These are phyloP conservation scores for Ploettnerulaceae sp. DNA, from an alignment of 2,329 filamentous ascomycete genomes.

Conservation along the genomic window DNA sequence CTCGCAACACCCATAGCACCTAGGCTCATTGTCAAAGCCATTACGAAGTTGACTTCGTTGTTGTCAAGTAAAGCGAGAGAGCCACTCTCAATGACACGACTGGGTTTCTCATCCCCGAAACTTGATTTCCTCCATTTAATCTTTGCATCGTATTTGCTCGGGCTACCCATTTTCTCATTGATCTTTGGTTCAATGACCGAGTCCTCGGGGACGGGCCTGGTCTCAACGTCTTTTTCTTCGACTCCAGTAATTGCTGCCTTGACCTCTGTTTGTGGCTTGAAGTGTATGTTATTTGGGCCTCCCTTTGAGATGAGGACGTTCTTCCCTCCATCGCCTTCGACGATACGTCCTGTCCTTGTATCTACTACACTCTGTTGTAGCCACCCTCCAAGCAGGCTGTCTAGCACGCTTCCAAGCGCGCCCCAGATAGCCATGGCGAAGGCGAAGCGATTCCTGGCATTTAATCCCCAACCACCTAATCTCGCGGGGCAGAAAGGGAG, in stretches of 20 bases:
- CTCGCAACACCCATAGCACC: constrained; percentile 64
- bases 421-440: constrained; percentile 65
- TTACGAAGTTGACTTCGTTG: constrained; percentile 90
- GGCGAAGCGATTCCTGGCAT: constrained; percentile 45
- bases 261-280: constrained; percentile 36
- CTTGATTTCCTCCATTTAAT: constrained; percentile 48
- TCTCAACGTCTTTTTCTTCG: constrained; percentile 42
- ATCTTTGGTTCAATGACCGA: constrained; percentile 34
- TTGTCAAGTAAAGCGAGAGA: constrained; percentile 75
- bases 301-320: constrained; percentile 45
- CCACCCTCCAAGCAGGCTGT: constrained; percentile 80
- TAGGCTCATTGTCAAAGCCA: constrained; percentile 78
- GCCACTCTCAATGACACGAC: constrained; percentile 56
- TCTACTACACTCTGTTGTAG: constrained; percentile 86
- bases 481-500: constrained; percentile 58
- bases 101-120: constrained; percentile 49
- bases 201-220: constrained; percentile 35
- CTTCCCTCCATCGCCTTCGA: constrained; percentile 76
- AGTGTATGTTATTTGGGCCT: constrained; percentile 30
- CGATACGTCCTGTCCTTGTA: constrained; percentile 74
- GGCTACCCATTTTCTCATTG: constrained; percentile 36
- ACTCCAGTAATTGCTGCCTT: constrained; percentile 41
- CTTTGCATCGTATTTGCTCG: constrained; percentile 46
- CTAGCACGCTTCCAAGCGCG: constrained; percentile 72
- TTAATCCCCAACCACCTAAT: constrained; percentile 46